Percentiles rank a stretch among this genome's conserved stretches.
Evolutionary conservation across 2,329 filamentous ascomycete species (phyloP).

Genomic region (Fonsecaea multimorphosa): DNA sequence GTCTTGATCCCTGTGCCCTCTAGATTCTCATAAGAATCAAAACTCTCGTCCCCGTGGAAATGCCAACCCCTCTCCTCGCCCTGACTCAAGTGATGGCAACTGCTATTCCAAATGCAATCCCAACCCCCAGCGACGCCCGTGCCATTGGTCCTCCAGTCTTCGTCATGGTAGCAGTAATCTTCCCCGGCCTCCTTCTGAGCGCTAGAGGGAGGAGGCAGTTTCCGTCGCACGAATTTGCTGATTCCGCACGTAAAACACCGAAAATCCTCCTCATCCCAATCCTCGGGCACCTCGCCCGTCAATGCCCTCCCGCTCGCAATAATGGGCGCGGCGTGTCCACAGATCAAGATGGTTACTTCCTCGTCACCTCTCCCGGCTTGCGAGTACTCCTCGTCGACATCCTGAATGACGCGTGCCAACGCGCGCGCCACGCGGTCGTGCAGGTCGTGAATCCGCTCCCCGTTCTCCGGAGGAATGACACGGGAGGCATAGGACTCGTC

Average conservation of each 20-base stretch:
- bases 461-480: constrained; percentile 72
- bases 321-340: constrained; percentile 86
- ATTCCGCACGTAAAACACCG: constrained; percentile 82
- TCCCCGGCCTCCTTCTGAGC: constrained; percentile 41
- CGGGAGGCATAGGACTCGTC: constrained; percentile 60
- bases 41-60: constrained; percentile 55
- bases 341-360: constrained; percentile 74
- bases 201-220: constrained; percentile 36
- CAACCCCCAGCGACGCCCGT: constrained; percentile 75
- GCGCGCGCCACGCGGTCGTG: constrained; percentile 79
- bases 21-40: constrained; percentile 44
- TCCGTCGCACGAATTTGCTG: constrained; percentile 67
- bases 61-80: constrained; percentile 86
- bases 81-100: constrained; percentile 78
- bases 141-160: constrained; percentile 38
- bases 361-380: constrained; percentile 57
- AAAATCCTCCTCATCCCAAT: constrained; percentile 78
- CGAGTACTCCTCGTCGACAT: constrained; percentile 49
- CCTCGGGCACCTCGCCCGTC: constrained; percentile 76
- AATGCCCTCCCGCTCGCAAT: constrained; percentile 84
- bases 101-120: constrained; percentile 79
- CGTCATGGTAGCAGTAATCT: constrained; percentile 26
- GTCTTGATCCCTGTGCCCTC: constrained; percentile 41
- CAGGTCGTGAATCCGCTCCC: constrained; percentile 79
- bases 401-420: constrained; percentile 43